phyloP scores from a whole-genome alignment of 1,284 basidiomycete species.

The Clitocybe nebularis region DNA sequence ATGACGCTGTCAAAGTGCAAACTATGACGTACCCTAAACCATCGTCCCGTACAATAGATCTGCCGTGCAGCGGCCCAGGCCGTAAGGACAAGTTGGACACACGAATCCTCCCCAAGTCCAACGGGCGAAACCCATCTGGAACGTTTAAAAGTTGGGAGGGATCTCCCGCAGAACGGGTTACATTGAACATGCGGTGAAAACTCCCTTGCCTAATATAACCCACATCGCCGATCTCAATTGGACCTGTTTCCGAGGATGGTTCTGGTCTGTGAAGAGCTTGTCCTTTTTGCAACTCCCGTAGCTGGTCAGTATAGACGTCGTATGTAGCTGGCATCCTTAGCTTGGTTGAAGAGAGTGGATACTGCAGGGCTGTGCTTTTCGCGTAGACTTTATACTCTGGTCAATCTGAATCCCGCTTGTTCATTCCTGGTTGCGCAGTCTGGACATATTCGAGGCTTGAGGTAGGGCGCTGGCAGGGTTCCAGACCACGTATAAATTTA shows the following conservation, averaged over 20 bases:
- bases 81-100: constrained; percentile 8
- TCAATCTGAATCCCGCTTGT: too few relatives aligned
- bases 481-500: too few relatives aligned
- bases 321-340: constrained; percentile 8
- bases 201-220: constrained; percentile 9
- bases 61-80: constrained; percentile 14
- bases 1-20: too few relatives aligned
- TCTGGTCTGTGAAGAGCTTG: constrained; percentile 15
- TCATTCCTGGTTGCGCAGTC: too few relatives aligned
- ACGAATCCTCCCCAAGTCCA: constrained; percentile 9
- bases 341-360: constrained; percentile 48
- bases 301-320: constrained; percentile 12
- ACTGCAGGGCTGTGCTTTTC: too few relatives aligned
- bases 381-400: too few relatives aligned
- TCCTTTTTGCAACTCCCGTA: constrained; percentile 6
- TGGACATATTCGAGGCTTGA: too few relatives aligned
- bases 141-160: constrained; percentile 10
- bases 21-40: constrained; percentile 6
- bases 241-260: constrained; percentile 8
- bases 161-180: constrained; percentile 9
- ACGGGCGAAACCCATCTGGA: constrained; percentile 8
- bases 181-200: constrained; percentile 14
- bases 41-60: constrained; percentile 5
- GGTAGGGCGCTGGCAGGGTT: too few relatives aligned
- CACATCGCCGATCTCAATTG: constrained; percentile 12